phyloP scores from a whole-genome alignment of 2,329 filamentous ascomycete genomes.

The Remersonia thermophila region DNA sequence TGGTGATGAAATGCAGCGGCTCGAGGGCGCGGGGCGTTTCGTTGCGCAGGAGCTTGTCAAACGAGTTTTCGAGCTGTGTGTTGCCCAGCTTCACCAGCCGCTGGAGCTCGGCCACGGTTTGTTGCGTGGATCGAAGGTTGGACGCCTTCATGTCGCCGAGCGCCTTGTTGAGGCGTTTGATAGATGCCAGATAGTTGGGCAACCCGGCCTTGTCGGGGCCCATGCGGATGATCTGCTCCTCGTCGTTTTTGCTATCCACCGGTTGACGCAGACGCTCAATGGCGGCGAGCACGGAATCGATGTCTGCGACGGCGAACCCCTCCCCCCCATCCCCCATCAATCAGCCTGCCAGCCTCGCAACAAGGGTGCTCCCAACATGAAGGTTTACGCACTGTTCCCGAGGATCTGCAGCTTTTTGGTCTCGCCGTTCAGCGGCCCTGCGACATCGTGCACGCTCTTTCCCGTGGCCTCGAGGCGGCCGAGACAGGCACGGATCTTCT shows the following conservation, averaged over 20 bases:
- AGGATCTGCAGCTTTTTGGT: slow-evolving; percentile 82
- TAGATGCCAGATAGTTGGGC: slow-evolving; percentile 72
- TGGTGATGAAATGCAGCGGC: slow-evolving; percentile 84
- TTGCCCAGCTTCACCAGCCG: slow-evolving; percentile 68
- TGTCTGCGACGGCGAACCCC: slow-evolving; percentile 49
- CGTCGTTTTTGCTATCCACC: slow-evolving; percentile 81
- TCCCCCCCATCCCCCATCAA: too few relatives aligned
- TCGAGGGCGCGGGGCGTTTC: slow-evolving; percentile 75
- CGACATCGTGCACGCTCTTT: slow-evolving; percentile 81
- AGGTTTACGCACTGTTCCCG: slow-evolving; percentile 51
- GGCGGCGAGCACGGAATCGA: slow-evolving; percentile 72
- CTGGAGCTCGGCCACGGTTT: slow-evolving; percentile 69
- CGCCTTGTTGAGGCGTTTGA: slow-evolving; percentile 81
- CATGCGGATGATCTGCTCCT: slow-evolving; percentile 80
- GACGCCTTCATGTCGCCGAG: slow-evolving; percentile 72
- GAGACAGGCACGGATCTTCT: slow-evolving; percentile 86
- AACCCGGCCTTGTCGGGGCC: slow-evolving; percentile 78
- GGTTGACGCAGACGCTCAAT: slow-evolving; percentile 84
- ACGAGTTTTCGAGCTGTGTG: slow-evolving; percentile 71
- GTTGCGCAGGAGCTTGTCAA: slow-evolving; percentile 60
- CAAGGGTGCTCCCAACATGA: too few relatives aligned
- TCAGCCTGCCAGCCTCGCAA: not conserved
- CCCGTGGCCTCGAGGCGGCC: slow-evolving; percentile 75
- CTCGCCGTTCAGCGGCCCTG: slow-evolving; percentile 84
- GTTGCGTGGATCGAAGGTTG: slow-evolving; percentile 86